Conservation (phyloP, 2,329 filamentous ascomycete species). For the Nemania bipapillata region DNA sequence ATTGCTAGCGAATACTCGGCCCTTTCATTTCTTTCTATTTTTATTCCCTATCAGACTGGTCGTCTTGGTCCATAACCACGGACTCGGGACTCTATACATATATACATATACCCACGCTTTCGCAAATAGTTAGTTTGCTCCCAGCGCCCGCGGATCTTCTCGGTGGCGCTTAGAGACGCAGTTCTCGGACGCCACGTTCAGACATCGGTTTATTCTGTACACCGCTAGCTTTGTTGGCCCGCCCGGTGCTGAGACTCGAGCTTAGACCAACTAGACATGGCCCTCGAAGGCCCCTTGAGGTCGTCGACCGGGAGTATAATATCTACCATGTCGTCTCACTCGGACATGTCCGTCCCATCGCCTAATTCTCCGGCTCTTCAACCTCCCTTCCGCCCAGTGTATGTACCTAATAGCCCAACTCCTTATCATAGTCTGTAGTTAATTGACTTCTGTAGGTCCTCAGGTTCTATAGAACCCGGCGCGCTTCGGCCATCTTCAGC, state of each 20-base stretch:
- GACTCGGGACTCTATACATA: conserved; percentile 31
- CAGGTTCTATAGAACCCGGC: conserved; percentile 58
- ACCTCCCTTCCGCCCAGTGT: conserved; percentile 65
- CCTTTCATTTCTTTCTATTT: too few species aligned
- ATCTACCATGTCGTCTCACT: conserved; percentile 64
- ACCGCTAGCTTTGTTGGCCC: conserved; percentile 34
- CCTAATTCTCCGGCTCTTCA: conserved; percentile 63
- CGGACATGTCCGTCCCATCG: conserved; percentile 67
- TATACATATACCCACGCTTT: conserved; percentile 18
- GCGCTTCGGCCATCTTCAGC: conserved; percentile 65
- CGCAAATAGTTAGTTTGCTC: conserved; percentile 37
- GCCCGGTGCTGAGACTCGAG: conserved; percentile 34
- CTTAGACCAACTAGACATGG: conserved; percentile 58
- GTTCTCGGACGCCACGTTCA: conserved; percentile 37
- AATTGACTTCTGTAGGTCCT: conserved; percentile 47
- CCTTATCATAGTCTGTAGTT: conserved; percentile 24
- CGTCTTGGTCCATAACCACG: conserved; percentile 26
- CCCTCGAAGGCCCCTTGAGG: conserved; percentile 70
- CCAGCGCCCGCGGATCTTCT: conserved; percentile 32
- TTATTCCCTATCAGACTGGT: conserved; percentile 20
- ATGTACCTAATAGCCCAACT: conserved; percentile 47
- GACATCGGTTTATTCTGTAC: neutral
- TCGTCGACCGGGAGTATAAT: conserved; percentile 69
- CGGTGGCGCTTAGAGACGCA: conserved; percentile 40
- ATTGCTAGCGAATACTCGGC: conserved; percentile 3